phyloP scores from a whole-genome alignment of 257 asterid genomes.

The Asclepias syriaca region DNA sequence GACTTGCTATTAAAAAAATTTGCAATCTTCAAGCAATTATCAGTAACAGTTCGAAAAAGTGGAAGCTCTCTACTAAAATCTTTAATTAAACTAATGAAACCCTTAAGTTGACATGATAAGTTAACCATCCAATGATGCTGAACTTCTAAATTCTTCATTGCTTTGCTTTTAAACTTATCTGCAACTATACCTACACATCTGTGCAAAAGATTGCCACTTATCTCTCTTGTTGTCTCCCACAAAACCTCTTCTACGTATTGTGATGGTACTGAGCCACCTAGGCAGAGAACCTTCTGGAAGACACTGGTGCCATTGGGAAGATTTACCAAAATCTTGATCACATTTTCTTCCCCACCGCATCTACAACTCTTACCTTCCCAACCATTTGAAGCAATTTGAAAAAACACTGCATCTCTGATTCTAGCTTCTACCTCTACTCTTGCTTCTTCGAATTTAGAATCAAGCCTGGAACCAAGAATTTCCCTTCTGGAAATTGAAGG shows the following conservation, averaged over 20 bases:
- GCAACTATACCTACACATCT: constrained; percentile 72
- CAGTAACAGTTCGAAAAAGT: constrained; percentile 46
- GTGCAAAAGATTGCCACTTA: constrained; percentile 43
- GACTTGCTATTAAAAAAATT: constrained; percentile 50
- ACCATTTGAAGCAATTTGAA: constrained; percentile 67
- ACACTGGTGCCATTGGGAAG: constrained; percentile 78
- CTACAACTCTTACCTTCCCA: constrained; percentile 47
- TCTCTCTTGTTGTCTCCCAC: constrained; percentile 48
- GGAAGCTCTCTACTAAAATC: constrained; percentile 69
- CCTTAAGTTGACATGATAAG: constrained; percentile 68
- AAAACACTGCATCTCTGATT: constrained; percentile 65
- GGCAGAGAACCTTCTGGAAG: constrained; percentile 52
- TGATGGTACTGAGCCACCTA: constrained; percentile 43
- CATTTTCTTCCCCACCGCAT: constrained; percentile 36
- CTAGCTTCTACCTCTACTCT: constrained; percentile 52
- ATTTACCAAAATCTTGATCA: constrained; percentile 53
- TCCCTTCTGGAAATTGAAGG: constrained; percentile 52
- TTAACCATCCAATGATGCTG: constrained; percentile 81
- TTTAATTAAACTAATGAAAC: constrained; percentile 59
- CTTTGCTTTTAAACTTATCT: constrained; percentile 68
- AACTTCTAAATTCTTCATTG: constrained; percentile 58
- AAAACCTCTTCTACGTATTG: constrained; percentile 69
- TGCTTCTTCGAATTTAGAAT: constrained; percentile 63
- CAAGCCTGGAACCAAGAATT: constrained; percentile 47
- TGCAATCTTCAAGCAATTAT: constrained; percentile 60